These are phyloP conservation scores for Calvatia gigantea DNA, from an alignment of 768 basidiomycete genomes.

Conservation along the genomic window DNA sequence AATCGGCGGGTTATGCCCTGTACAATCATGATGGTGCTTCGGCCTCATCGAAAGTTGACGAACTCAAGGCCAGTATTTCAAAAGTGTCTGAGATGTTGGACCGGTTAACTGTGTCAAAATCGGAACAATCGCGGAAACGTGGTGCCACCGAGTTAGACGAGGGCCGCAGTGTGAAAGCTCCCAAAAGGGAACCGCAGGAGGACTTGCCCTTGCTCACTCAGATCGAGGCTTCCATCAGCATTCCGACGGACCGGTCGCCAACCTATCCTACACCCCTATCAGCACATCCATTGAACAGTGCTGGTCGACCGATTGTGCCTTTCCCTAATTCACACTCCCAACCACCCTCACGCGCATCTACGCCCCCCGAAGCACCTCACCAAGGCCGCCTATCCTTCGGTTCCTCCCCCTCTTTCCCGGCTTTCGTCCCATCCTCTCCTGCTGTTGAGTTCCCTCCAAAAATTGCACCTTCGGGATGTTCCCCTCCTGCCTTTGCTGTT, in stretches of 20 bases:
- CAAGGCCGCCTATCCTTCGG: conserved; percentile 26
- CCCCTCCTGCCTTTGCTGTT: conserved; percentile 14
- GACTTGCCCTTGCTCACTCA: conserved; percentile 30
- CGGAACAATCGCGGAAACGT: conserved; percentile 41
- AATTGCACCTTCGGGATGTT: conserved; percentile 17
- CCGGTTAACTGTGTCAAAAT: conserved; percentile 8
- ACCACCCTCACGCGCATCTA: conserved; percentile 28
- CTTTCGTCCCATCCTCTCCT: conserved; percentile 20
- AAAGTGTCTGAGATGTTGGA: conserved; percentile 54
- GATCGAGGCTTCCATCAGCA: conserved; percentile 14
- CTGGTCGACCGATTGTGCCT: conserved; percentile 6
- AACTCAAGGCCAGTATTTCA: conserved; percentile 51
- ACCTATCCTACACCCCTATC: conserved; percentile 16
- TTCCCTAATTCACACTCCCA: conserved; percentile 29
- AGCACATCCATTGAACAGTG: conserved; percentile 11
- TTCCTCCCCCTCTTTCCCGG: conserved; percentile 20
- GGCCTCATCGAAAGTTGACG: conserved; percentile 48
- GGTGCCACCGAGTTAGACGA: conserved; percentile 41
- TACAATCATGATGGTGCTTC: conserved; percentile 41
- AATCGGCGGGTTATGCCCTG: conserved; percentile 52
- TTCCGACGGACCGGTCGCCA: conserved; percentile 16
- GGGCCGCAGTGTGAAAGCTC: conserved; percentile 39
- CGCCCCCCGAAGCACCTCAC: conserved; percentile 28
- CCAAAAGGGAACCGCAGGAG: conserved; percentile 48
- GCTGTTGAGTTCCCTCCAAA: conserved; percentile 19